These are phyloP conservation scores for Rhodotorula toruloides DNA, from an alignment of 768 basidiomycete genomes.

Conservation along the genomic window DNA sequence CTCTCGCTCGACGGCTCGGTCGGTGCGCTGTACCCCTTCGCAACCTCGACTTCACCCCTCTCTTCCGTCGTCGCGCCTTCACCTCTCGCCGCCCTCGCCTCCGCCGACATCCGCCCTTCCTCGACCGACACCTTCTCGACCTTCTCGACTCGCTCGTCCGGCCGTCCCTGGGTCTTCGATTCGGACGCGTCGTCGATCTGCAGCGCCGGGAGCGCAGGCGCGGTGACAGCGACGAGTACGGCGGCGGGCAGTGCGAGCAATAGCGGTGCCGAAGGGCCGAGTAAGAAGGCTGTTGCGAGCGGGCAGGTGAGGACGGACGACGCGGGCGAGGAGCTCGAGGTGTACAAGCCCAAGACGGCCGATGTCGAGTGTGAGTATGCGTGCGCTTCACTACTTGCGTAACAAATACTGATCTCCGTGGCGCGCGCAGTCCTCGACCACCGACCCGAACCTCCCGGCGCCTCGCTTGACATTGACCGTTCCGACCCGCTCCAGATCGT, in stretches of 20 bases:
- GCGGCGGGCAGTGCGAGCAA: not conserved
- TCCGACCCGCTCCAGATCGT: slow-evolving; percentile 19
- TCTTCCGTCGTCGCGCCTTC: no score
- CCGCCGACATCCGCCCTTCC: not conserved
- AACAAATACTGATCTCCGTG: not conserved
- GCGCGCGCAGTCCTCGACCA: slow-evolving; percentile 27
- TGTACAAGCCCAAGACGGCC: slow-evolving; percentile 14
- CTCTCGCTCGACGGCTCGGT: no score
- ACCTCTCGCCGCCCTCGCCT: not conserved
- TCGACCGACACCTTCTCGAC: slow-evolving; percentile 17
- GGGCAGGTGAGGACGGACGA: slow-evolving; percentile 6
- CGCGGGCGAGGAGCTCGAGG: slow-evolving; percentile 12
- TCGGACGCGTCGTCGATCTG: slow-evolving; percentile 18
- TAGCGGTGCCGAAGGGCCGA: not conserved
- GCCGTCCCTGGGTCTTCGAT: slow-evolving; percentile 20
- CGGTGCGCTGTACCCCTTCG: no score
- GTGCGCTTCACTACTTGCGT: no score
- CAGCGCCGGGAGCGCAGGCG: not conserved
- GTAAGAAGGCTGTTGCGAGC: no score
- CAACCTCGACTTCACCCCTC: no score
- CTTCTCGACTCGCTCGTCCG: not conserved
- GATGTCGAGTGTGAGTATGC: slow-evolving; percentile 17
- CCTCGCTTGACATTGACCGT: slow-evolving; percentile 24
- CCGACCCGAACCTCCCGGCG: slow-evolving; percentile 29
- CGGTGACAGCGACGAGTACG: not conserved